Percentiles rank a stretch among this genome's conserved stretches.
These are phyloP conservation scores for Astragalus membranaceus DNA, from an alignment of 306 rosid species.

Conservation along the genomic window DNA sequence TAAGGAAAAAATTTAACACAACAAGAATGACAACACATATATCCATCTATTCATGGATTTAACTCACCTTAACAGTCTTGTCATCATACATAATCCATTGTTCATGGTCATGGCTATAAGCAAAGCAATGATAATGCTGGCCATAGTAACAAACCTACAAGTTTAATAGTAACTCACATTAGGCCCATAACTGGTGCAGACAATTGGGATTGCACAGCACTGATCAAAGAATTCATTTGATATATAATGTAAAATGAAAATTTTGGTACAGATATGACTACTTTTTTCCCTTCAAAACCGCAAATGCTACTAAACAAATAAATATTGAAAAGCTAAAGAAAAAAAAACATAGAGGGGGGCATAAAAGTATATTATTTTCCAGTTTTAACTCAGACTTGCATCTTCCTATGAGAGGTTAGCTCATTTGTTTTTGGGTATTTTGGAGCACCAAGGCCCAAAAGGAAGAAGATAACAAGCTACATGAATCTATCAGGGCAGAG, in stretches of 20 bases:
- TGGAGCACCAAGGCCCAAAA: neutral
- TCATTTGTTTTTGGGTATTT: neutral
- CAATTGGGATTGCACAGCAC: neutral
- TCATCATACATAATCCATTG: constrained; percentile 95
- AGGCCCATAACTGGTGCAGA: constrained; percentile 5
- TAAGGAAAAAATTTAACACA: neutral
- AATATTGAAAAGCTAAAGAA: neutral
- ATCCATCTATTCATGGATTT: neutral
- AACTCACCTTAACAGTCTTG: constrained; percentile 80
- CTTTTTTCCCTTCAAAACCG: neutral
- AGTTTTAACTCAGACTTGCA: neutral
- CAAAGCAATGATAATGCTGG: constrained; percentile 97
- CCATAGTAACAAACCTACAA: constrained; percentile 95
- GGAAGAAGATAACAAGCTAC: neutral
- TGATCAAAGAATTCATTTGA: neutral
- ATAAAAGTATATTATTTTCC: neutral
- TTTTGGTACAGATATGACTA: neutral
- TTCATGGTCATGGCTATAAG: constrained; percentile 68
- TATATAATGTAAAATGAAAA: neutral
- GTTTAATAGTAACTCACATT: constrained; percentile 7
- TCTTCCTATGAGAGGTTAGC: neutral
- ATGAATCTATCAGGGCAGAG: neutral
- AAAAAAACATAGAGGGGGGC: neutral
- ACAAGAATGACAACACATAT: constrained; percentile 13
- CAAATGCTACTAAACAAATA: neutral